A percentile compares a stretch with the other conserved stretches of the same genome.
Evolutionary conservation across 441 rosid genomes (phyloP).

Genomic region (Corymbia citriodora): DNA sequence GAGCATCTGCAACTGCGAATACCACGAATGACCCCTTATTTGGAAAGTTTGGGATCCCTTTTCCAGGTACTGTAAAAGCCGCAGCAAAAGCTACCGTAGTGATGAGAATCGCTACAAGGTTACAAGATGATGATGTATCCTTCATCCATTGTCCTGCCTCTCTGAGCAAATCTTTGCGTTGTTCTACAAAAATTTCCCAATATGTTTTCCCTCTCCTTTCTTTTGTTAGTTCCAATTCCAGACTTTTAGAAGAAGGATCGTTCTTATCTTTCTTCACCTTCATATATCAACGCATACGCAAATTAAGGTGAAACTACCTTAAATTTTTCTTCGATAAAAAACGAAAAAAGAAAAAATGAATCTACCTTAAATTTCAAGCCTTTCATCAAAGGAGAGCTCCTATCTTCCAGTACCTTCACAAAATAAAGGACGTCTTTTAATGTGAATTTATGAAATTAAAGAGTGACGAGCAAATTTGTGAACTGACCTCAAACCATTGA

Average conservation of each 20-base stretch:
- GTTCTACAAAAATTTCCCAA: too few relatives aligned
- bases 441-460: too few relatives aligned
- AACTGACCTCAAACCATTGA: too few relatives aligned
- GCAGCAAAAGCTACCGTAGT: background rate
- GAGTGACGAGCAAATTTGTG: too few relatives aligned
- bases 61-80: background rate
- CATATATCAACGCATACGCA: background rate
- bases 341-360: too few relatives aligned
- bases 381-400: too few relatives aligned
- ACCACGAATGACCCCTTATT: background rate
- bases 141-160: background rate
- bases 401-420: too few relatives aligned
- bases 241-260: background rate
- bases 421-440: too few relatives aligned
- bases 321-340: too few relatives aligned
- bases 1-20: accelerated
- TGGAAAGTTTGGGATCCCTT: accelerated
- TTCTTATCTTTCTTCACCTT: too few relatives aligned
- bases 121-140: background rate
- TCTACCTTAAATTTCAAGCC: background rate
- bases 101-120: background rate
- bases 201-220: background rate
- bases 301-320: background rate
- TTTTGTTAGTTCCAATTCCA: background rate
- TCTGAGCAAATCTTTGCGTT: background rate